These are phyloP conservation scores for Aspergillus conjunctus DNA, from an alignment of 495 filamentous ascomycete genomes.

Conservation along the genomic window DNA sequence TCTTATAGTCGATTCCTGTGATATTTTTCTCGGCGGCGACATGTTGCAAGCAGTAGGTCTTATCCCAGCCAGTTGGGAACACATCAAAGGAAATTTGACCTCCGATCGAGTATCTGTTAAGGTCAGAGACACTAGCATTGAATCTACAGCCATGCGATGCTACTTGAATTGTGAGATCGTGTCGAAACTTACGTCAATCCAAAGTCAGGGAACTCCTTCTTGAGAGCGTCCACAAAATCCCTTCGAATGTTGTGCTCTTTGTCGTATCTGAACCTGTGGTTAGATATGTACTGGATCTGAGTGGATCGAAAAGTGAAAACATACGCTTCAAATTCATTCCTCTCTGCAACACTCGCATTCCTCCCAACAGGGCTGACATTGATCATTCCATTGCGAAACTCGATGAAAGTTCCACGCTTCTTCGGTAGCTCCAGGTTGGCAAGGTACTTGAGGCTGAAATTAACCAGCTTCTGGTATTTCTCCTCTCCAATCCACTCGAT, in stretches of 20 bases:
- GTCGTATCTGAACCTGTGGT: conserved; percentile 58
- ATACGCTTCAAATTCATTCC: conserved; percentile 69
- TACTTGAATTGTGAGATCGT: not conserved
- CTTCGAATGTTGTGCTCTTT: conserved; percentile 69
- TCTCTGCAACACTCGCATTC: conserved; percentile 79
- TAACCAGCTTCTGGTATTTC: conserved; percentile 84
- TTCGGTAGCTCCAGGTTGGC: conserved; percentile 80
- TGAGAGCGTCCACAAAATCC: conserved; percentile 71
- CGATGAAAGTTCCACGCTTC: conserved; percentile 94
- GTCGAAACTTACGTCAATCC: conserved; percentile 74
- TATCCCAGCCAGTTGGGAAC: conserved; percentile 97
- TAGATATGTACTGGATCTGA: conserved; percentile 17
- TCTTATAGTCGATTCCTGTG: conserved; percentile 74
- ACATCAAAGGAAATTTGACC: conserved; percentile 98
- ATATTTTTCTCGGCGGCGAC: conserved; percentile 79
- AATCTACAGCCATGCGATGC: not conserved
- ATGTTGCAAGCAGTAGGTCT: conserved; percentile 94
- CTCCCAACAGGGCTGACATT: conserved; percentile 92
- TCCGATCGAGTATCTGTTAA: conserved; percentile 79
- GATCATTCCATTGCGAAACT: conserved; percentile 97
- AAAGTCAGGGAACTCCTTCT: conserved; percentile 77
- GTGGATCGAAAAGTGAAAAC: conserved; percentile 17
- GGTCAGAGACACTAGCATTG: not conserved
- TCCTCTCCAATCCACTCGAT: conserved; percentile 92
- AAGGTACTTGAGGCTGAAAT: conserved; percentile 85